These are phyloP conservation scores for Panicum hallii DNA, from an alignment of 202 grass and related monocot species.

Conservation along the genomic window DNA sequence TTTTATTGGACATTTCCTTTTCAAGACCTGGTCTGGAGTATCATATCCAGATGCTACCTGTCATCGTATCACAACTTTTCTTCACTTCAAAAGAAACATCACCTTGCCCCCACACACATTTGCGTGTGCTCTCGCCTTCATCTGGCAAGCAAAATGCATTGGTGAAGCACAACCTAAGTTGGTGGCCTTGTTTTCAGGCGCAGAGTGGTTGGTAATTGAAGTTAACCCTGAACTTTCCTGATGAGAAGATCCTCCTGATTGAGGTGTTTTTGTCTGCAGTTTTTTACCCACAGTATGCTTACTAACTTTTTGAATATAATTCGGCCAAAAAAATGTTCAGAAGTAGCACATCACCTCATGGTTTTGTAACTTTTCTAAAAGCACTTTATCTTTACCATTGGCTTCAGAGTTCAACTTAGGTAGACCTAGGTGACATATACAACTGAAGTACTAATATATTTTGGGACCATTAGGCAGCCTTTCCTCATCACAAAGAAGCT, in stretches of 20 bases:
- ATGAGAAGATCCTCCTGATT: background rate
- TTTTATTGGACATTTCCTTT: background rate
- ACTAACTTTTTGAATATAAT: background rate
- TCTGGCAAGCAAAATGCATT: slow-evolving; percentile 29
- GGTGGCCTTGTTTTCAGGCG: background rate
- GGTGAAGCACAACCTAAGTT: slow-evolving; percentile 12
- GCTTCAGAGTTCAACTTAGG: slow-evolving; percentile 23
- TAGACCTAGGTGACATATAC: slow-evolving; percentile 30
- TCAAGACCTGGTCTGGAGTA: background rate
- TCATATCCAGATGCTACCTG: slow-evolving; percentile 1
- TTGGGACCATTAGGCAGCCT: slow-evolving; percentile 20
- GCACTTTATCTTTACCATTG: background rate
- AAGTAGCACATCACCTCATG: background rate
- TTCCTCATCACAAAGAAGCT: slow-evolving; percentile 36
- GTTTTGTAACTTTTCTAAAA: slow-evolving; percentile 10
- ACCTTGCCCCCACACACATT: too few relatives aligned
- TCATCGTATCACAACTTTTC: slow-evolving; percentile 7
- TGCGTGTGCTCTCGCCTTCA: background rate
- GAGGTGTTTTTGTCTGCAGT: background rate
- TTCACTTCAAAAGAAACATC: background rate
- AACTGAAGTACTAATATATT: slow-evolving; percentile 1
- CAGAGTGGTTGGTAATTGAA: background rate
- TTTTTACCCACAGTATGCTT: background rate
- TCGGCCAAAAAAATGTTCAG: background rate
- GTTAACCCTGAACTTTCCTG: background rate